Conservation (phyloP, 1,284 basidiomycete genomes). For the Xanthoconium separans region DNA sequence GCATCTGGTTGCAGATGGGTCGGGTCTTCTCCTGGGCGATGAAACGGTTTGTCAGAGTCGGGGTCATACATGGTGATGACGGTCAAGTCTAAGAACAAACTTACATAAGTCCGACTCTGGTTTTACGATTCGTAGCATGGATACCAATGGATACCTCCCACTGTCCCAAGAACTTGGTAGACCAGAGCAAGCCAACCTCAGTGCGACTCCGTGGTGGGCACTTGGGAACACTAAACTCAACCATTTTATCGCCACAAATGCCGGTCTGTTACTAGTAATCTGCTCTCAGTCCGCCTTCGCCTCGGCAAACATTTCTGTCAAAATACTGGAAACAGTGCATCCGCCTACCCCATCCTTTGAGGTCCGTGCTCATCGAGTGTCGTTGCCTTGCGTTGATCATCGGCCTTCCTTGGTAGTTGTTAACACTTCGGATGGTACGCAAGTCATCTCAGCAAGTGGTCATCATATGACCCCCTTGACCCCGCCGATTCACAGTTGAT, state of each 20-base stretch:
- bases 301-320: conserved; percentile 60
- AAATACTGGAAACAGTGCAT: conserved; percentile 57
- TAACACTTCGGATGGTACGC: conserved; percentile 49
- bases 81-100: too few relatives aligned
- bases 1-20: conserved; percentile 15
- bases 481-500: conserved; percentile 33
- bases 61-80: conserved; percentile 2
- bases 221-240: neutral
- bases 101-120: too few relatives aligned
- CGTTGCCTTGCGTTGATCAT: neutral
- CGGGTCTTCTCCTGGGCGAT: conserved; percentile 18
- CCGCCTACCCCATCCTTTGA: conserved; percentile 58
- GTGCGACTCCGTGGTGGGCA: neutral
- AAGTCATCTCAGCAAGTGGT: neutral
- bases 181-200: neutral
- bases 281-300: conserved; percentile 62
- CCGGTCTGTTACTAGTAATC: conserved; percentile 61
- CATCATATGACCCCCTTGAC: neutral
- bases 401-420: conserved; percentile 33
- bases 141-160: neutral
- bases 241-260: conserved; percentile 37
- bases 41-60: conserved; percentile 11
- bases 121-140: too few relatives aligned
- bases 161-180: neutral
- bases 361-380: conserved; percentile 35